Base-by-base conservation (phyloP, 331 rosid species). In the Malus hybrid region DNA sequence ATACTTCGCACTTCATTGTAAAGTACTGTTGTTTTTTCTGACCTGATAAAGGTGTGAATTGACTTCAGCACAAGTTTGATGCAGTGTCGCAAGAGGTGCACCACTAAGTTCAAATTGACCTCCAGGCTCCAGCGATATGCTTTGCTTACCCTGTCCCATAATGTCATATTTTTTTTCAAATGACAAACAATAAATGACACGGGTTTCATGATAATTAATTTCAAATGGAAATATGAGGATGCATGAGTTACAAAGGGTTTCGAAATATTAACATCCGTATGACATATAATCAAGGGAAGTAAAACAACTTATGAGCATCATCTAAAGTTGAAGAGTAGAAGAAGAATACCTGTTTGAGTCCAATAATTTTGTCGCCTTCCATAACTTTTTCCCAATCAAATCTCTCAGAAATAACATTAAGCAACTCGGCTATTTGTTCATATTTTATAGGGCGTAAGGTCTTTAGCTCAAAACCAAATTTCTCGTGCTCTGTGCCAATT, bases 81-180 rank as follows among this genome's bases (percentile, higher is more conserved):
- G 99, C 87, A 95, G 86, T 28, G 98, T 95, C 84, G 92, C 98
- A 79, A 95, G 89, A 72, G 99, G 99, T 55, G 99, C 99, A 32
- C 98, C 97, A 73, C 97, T 95, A 63, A 95, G 97, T 86, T 95
- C 99, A 90, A 95, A 95, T 80, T 95, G 99, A 84, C 98, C 99
- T 8, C 99, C 98, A 65, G 98, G 99, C 87, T 95, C 99, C 80
- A 95, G 83, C 36, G 99, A 95, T 82, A 95, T 92, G 87, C 97
- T 90, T 82, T 95, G 97, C 88, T 89, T 90, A 31, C 99, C 98
- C 98, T 92, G 91, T 81, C 71, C 70, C 84, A 85, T 80, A 73
- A 33, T 56, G 70, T 74, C 28, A 33, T 34, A 6, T 0, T 10
- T 8, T 56, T 76, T 39, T 39, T 0, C 6, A 24, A 32, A 55